Evolutionary conservation across 148 eudicot species (phyloP).

Genomic region (Chenopodium album): DNA sequence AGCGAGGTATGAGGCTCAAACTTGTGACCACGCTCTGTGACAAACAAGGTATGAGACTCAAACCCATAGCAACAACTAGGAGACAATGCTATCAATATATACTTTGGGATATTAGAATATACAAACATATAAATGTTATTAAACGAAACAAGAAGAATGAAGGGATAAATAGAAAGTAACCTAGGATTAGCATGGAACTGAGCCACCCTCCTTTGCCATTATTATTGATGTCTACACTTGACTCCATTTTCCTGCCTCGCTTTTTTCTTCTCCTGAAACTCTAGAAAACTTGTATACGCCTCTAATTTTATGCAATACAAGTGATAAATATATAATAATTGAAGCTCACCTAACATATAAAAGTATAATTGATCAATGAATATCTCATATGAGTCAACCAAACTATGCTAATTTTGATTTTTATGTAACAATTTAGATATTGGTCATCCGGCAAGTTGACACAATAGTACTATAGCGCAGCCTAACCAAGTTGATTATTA

Average conservation of each 20-base stretch:
- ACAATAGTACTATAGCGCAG: neutral
- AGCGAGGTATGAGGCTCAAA: no score
- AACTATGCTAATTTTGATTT: no score
- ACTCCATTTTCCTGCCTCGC: neutral
- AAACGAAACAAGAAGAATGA: neutral
- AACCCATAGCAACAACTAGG: no score
- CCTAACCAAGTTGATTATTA: neutral
- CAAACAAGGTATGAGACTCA: no score
- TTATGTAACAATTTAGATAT: no score
- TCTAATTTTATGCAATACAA: neutral
- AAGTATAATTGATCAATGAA: neutral
- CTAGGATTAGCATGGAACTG: constrained; percentile 19
- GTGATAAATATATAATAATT: neutral
- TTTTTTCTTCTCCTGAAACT: constrained; percentile 7
- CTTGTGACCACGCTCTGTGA: no score
- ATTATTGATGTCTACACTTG: constrained; percentile 6
- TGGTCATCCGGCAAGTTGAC: neutral
- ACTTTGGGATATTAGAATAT: no score
- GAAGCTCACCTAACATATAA: neutral
- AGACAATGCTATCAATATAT: no score
- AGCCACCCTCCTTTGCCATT: constrained; percentile 27
- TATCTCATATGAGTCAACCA: no score
- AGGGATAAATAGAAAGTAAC: neutral
- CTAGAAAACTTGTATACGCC: neutral
- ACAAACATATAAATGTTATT: no score